Percentiles rank a stretch among this genome's conserved stretches.
Evolutionary conservation across 1,139 yeast species (phyloP).

Genomic region (Diutina sp.): DNA sequence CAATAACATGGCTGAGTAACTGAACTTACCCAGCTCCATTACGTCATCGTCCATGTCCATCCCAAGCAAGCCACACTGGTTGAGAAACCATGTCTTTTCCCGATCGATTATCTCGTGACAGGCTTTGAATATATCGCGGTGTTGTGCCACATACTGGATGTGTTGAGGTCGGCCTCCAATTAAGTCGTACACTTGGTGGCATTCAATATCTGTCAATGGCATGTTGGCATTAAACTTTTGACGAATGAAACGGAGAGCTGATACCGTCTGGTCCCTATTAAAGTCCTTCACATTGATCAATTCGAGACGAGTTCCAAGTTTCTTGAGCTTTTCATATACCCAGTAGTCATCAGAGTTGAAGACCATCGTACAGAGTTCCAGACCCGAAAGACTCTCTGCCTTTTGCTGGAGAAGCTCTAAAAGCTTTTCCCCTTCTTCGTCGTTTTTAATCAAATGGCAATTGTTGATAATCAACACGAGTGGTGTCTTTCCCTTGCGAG

Average conservation of each 20-base stretch:
- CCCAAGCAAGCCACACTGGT: conserved; percentile 72
- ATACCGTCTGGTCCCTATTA: conserved; percentile 39
- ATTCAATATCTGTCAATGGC: conserved; percentile 8
- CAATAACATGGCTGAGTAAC: conserved; percentile 64
- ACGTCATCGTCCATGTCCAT: conserved; percentile 81
- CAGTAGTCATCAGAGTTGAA: conserved; percentile 82
- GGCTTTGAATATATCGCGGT: conserved; percentile 45
- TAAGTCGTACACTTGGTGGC: conserved; percentile 49
- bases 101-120: conserved; percentile 63
- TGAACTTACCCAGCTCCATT: conserved; percentile 73
- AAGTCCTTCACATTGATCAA: conserved; percentile 62
- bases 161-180: conserved; percentile 86
- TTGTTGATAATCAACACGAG: conserved; percentile 60
- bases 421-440: conserved; percentile 55
- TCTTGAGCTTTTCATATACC: conserved; percentile 69
- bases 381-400: conserved; percentile 67
- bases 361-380: conserved; percentile 63
- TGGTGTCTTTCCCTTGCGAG: conserved; percentile 31
- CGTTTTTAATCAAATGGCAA: conserved; percentile 62
- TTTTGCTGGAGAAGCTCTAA: conserved; percentile 75
- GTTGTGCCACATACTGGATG: conserved; percentile 60
- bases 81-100: conserved; percentile 77
- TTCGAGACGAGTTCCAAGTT: conserved; percentile 63
- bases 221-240: conserved; percentile 25
- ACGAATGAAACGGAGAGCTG: conserved; percentile 45